Base-by-base conservation (phyloP, 1,139 yeast species). In the Candida glucosophila region DNA sequence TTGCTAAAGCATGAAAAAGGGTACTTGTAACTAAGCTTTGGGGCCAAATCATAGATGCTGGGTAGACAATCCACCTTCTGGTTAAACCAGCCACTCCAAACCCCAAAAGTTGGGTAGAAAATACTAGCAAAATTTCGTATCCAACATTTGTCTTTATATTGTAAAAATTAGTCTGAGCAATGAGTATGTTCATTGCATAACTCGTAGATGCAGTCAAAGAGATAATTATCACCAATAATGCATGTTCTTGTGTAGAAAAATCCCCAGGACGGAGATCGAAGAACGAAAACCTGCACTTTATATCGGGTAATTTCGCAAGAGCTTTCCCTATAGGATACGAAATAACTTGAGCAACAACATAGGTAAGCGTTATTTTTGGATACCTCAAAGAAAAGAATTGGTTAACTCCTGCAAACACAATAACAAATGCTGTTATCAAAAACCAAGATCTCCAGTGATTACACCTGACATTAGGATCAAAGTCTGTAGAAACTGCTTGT, bases 261-360 rank as follows among this genome's bases (percentile, higher is more conserved):
- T 74, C 73, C 5, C 77, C 77, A 2, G 76, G 74, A 33, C 46
- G 75, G 63, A 40, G 73, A 40, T 27, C 69, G 49, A 43, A 50
- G 48, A 41, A 50, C 33, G 54, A 29, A 44, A 47, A 17, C 24
- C 29, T 58, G 42, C 72, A 43, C 11, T 62, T 65, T 62, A 64
- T 56, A 29, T 61, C 59, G 4, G 82, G 82, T 11, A 75, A 30
- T 22, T 28, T 35, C 22, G 53, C 60, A 44, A 56, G 49, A 2
- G 55, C 31, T 27, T 47, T 47, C 26, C 83, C 85, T 37, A 67
- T 55, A 8, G 79, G 78, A 40, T 68, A 74, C 24, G 76, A 49
- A 30, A 77, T 58, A 31, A 77, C 50, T 43, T 77, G 82, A 29
- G 71, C 58, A 19, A 75, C 68, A 46, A 26, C 39, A 16, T 33